Percentiles rank a stretch among this genome's conserved stretches.
phyloP scores from a whole-genome alignment of 352 stramenopile genomes.

The Phytophthora rubi region DNA sequence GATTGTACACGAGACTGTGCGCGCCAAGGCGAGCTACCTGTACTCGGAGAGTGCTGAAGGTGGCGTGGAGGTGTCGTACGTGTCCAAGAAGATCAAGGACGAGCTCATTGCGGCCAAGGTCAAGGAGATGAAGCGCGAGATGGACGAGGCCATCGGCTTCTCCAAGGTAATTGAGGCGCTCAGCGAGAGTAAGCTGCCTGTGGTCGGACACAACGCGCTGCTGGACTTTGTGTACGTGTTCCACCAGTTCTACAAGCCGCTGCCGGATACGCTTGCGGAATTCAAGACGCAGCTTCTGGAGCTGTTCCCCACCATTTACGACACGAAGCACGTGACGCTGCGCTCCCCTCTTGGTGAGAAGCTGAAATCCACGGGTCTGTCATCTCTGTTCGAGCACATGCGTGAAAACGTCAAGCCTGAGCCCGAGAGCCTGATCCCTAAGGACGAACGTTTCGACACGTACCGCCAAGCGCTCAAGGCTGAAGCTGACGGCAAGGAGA shows the following conservation, averaged over 20 bases:
- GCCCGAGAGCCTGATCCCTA: constrained; percentile 60
- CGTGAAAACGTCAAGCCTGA: constrained; percentile 64
- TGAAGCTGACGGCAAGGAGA: constrained; percentile 52
- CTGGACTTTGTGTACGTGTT: constrained; percentile 88
- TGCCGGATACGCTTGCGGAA: constrained; percentile 69
- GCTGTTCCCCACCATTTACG: constrained; percentile 79
- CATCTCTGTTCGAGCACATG: constrained; percentile 82
- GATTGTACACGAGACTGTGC: constrained; percentile 71
- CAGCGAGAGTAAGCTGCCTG: constrained; percentile 74
- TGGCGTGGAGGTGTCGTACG: constrained; percentile 64
- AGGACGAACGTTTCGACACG: constrained; percentile 59
- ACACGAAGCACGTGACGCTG: constrained; percentile 80
- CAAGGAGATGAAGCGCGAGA: constrained; percentile 61
- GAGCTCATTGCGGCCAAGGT: constrained; percentile 57
- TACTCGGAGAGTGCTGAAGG: constrained; percentile 60
- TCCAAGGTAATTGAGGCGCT: constrained; percentile 80
- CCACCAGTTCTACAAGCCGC: constrained; percentile 82
- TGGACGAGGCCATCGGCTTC: constrained; percentile 79
- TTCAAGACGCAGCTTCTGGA: constrained; percentile 76
- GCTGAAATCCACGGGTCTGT: constrained; percentile 66
- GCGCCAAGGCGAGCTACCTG: constrained; percentile 60
- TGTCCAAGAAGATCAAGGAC: constrained; percentile 72
- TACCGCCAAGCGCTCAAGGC: constrained; percentile 69
- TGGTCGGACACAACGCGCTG: constrained; percentile 85
- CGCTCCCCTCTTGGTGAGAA: constrained; percentile 59